phyloP scores from a whole-genome alignment of 345 rosid genomes.

The Citrus medica region DNA sequence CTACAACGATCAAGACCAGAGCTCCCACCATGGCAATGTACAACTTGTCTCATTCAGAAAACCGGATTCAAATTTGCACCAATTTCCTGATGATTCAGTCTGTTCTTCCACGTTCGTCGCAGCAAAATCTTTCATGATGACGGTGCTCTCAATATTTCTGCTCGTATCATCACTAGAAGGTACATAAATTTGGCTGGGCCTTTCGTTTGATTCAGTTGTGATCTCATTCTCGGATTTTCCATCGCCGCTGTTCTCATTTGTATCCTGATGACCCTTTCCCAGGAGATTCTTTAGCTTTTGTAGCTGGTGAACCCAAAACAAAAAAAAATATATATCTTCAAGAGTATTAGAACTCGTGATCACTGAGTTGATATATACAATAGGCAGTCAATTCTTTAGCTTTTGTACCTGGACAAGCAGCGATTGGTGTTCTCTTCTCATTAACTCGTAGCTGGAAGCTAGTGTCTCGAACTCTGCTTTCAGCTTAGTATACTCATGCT shows the following conservation, averaged over 20 bases:
- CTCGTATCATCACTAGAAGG: not conserved
- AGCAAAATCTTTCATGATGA: constrained; percentile 7
- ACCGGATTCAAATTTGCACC: constrained; percentile 18
- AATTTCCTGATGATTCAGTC: constrained; percentile 22
- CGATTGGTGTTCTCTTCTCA: constrained; percentile 27
- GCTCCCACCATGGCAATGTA: constrained; percentile 34
- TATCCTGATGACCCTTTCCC: not conserved
- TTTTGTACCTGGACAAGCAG: constrained; percentile 24
- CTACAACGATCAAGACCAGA: constrained; percentile 14
- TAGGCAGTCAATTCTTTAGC: not conserved
- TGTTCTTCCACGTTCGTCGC: constrained; percentile 6
- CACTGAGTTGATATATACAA: not conserved
- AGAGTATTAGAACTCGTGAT: not conserved
- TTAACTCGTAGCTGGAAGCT: constrained; percentile 25
- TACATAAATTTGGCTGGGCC: not conserved
- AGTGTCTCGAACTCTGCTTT: constrained; percentile 20
- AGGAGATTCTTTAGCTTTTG: constrained; percentile 18
- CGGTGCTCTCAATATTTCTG: constrained; percentile 1
- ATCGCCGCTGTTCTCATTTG: not conserved
- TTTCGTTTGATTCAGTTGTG: constrained; percentile 3
- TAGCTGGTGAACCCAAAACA: constrained; percentile 18
- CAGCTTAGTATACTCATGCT: constrained; percentile 29
- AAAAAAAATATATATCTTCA: not conserved
- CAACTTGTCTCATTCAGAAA: constrained; percentile 20
- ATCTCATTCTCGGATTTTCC: constrained; percentile 1